Evolutionary conservation across 116 monocot species (phyloP), one percentile per base, ranked within the genome.

Genomic region (Phalaenopsis hybrid): DNA sequence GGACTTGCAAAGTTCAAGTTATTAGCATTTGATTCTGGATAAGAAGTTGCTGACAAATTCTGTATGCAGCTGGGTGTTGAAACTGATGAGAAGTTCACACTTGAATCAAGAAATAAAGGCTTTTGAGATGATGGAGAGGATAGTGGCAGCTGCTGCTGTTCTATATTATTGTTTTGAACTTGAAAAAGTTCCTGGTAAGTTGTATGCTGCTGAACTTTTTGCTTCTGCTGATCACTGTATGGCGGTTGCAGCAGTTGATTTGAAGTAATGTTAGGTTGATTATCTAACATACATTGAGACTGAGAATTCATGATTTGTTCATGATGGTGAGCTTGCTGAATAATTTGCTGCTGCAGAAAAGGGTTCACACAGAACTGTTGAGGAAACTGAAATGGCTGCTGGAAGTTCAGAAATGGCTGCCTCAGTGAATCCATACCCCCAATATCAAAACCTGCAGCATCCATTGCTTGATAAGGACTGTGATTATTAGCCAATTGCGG

Each of bases 381-480:
- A 28, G 88, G 72, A 34, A 86, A 88, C 49, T 93, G 95, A 63
- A 88, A 85, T 79, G 91, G 88, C 73, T 91, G 97, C 83, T 91
- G 97, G 79, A 90, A 85, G 43, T 85, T 88, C 58, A 94, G 44
- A 80, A 84, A 89, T 68, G 91, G 97, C 78, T 93, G 92, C 57
- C 86, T 98, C 78, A 93, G 74, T 82, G 80, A 80, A 89, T 88
- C 85, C 18, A 82, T 65, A 63, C 85, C 86, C 86, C 88, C 88
- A 52, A 92, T 84, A 43, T 91, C 91, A 77, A 92, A 84, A 83
- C 91, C 86, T 70, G 90, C 77, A 65, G 93, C 88, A 82, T 88
- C 87, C 86, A 95, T 87, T 67, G 88, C 86, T 85, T 91, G 95
- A 82, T 92, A 95, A 76, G 89, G 91, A 51, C 87, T 88, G 78